Evolutionary conservation across 1,284 basidiomycete species (phyloP), one percentile per base, ranked within the genome.

Genomic region (Pisolithus thermaeus): DNA sequence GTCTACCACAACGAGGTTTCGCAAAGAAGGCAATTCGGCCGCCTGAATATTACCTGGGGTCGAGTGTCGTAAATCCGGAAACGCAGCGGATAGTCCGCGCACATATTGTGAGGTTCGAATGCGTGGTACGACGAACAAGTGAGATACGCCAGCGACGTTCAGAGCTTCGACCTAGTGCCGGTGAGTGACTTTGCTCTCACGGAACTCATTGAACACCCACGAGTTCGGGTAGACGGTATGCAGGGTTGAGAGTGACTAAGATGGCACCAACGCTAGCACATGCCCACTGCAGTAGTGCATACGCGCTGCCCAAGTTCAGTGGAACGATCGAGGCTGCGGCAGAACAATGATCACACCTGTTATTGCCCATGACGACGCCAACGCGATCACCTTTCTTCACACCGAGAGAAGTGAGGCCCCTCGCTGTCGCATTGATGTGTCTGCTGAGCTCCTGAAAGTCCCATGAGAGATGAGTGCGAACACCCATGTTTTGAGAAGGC

Each of bases 231-330:
- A 83, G 64, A 27, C 83, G 79, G 63, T 91, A 92, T 0, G 90
- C 87, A 7, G 90, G 90, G 59, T 92, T 92, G 43, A 92, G 73
- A 3, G 89, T 91, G 11, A 89, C 87, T 27, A 92, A 67, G 43
- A 92, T 83, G 7, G 87, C 88, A 20, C 90, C 90, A 45, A 91
- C 77, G 50, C 80, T 80, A 25, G 89, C 85, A 57, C 83, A 86
- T 7, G 90, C 90, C 89, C 90, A 91, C 61, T 92, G 90, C 32
- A 92, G 67, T 67, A 80, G 75, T 1, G 86, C 89, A 64, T 92
- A 92, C 14, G 86, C 76, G 58, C 88, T 91, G 55, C 40, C 18
- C 22, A 37, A 27, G 3, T n/a, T 32, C 14, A 35, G 22, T 22
- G 22, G 32, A 28, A 5, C 39, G 30, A 11, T 16, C 25, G 12